A percentile compares a stretch with the other conserved stretches of the same genome.
These are phyloP conservation scores for Suillus occidentalis DNA, from an alignment of 768 basidiomycete genomes.

Conservation along the genomic window DNA sequence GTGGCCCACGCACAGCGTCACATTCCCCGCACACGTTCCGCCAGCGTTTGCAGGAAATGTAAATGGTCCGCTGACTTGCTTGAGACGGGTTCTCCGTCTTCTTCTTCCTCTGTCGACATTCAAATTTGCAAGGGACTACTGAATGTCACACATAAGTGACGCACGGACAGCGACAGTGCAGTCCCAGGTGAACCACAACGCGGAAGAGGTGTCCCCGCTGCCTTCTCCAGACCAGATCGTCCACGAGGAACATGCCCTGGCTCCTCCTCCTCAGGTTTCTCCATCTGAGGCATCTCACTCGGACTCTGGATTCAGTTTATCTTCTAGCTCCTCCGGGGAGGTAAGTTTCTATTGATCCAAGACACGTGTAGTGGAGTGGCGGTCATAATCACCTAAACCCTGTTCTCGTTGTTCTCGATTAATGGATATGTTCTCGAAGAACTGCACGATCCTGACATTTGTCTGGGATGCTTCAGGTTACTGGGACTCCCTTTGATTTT, in stretches of 20 bases:
- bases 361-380: slow-evolving; percentile 8
- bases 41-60: slow-evolving; percentile 6
- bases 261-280: slow-evolving; percentile 5
- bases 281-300: slow-evolving; percentile 24
- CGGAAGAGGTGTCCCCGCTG: slow-evolving; percentile 2
- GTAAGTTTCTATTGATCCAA: slow-evolving; percentile 19
- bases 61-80: slow-evolving; percentile 3
- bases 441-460: slow-evolving; percentile 8
- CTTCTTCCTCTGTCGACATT: neutral
- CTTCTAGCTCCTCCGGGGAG: slow-evolving; percentile 33
- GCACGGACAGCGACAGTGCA: neutral
- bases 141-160: slow-evolving; percentile 6
- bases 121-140: slow-evolving; percentile 2
- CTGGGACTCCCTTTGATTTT: slow-evolving; percentile 35
- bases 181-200: neutral
- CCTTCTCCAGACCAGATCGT: slow-evolving; percentile 1
- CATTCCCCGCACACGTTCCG: slow-evolving; percentile 8
- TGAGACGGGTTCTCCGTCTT: slow-evolving; percentile 6
- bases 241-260: slow-evolving; percentile 6
- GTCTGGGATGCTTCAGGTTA: slow-evolving; percentile 22
- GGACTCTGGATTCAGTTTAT: slow-evolving; percentile 31
- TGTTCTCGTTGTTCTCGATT: slow-evolving; percentile 7
- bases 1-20: slow-evolving; percentile 7
- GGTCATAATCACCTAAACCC: slow-evolving; percentile 8
- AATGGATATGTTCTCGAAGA: slow-evolving; percentile 3